Evolutionary conservation across 1,284 basidiomycete species (phyloP).

Genomic region (Ceratobasidium sp.): DNA sequence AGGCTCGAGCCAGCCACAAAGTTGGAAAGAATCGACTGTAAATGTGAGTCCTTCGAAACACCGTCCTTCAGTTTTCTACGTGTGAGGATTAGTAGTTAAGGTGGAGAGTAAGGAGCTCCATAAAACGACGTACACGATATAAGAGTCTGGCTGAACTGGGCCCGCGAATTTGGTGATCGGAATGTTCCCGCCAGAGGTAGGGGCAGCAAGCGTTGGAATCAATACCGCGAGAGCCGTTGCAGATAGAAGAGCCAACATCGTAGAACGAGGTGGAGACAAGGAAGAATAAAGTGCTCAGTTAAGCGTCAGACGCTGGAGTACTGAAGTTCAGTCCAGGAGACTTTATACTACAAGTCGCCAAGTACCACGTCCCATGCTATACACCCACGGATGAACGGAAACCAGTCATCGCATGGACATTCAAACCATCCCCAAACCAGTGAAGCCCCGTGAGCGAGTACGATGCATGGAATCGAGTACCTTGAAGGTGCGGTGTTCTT

Average conservation of each 20-base stretch:
- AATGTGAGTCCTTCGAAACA: slow-evolving; percentile 7
- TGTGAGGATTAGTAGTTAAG: background rate
- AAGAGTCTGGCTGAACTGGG: slow-evolving; percentile 31
- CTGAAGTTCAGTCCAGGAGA: no score
- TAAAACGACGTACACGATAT: slow-evolving; percentile 37
- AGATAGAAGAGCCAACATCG: slow-evolving; percentile 16
- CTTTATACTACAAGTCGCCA: no score
- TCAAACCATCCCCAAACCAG: no score
- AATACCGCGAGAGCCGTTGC: slow-evolving; percentile 25
- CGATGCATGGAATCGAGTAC: no score
- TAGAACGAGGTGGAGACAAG: background rate
- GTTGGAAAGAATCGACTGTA: background rate
- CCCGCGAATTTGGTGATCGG: slow-evolving; percentile 24
- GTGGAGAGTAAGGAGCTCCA: no score
- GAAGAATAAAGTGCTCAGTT: no score
- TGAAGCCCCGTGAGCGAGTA: no score
- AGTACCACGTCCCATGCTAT: no score
- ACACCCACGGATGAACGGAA: no score
- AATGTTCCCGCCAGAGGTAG: background rate
- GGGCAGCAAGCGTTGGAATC: slow-evolving; percentile 28
- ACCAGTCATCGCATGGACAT: no score
- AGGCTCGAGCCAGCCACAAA: slow-evolving; percentile 9
- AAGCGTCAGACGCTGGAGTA: no score
- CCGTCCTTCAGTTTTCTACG: slow-evolving; percentile 14
- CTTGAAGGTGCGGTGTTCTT: no score